Evolutionary conservation across 257 asterid genomes (phyloP).

Genomic region (Striga asiatica): DNA sequence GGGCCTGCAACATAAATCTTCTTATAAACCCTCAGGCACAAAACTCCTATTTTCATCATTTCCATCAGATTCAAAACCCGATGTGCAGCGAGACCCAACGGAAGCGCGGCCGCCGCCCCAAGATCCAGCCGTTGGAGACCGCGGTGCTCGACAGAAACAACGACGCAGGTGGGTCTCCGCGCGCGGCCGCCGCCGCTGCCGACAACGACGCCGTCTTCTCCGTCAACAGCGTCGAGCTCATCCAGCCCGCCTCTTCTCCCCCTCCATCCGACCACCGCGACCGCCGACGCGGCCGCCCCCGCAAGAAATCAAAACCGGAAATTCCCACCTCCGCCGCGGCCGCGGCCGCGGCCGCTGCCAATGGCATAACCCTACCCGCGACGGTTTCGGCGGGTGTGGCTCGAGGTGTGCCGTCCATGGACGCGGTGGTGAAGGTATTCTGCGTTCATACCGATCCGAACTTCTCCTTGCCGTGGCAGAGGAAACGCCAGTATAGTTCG

Average conservation of each 20-base stretch:
- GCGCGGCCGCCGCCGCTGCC: conserved; percentile 8
- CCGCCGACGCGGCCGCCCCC: conserved; percentile 43
- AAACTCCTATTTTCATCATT: too few relatives aligned
- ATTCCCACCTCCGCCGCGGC: conserved; percentile 4
- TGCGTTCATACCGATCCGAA: conserved; percentile 58
- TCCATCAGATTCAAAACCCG: too few relatives aligned
- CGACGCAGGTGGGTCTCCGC: not conserved
- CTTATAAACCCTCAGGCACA: too few relatives aligned
- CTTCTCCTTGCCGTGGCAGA: conserved; percentile 69
- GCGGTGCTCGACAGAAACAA: not conserved
- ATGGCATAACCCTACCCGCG: too few relatives aligned
- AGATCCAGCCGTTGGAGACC: conserved; percentile 6
- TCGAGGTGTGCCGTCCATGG: conserved; percentile 45
- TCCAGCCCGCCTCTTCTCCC: conserved; percentile 18
- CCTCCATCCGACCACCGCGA: conserved; percentile 11
- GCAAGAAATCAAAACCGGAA: conserved; percentile 20
- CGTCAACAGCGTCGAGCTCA: conserved; percentile 27
- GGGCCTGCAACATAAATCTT: too few relatives aligned
- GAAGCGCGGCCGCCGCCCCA: conserved; percentile 18
- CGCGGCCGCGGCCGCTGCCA: too few relatives aligned
- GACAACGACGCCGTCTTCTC: conserved; percentile 13
- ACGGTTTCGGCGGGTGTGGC: conserved; percentile 20
- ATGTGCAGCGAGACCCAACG: conserved; percentile 11
- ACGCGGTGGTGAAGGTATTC: conserved; percentile 59
- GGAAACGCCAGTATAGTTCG: conserved; percentile 62